Evolutionary conservation across 805 yeast genomes (phyloP).

Genomic region (Kuraishia cidri): DNA sequence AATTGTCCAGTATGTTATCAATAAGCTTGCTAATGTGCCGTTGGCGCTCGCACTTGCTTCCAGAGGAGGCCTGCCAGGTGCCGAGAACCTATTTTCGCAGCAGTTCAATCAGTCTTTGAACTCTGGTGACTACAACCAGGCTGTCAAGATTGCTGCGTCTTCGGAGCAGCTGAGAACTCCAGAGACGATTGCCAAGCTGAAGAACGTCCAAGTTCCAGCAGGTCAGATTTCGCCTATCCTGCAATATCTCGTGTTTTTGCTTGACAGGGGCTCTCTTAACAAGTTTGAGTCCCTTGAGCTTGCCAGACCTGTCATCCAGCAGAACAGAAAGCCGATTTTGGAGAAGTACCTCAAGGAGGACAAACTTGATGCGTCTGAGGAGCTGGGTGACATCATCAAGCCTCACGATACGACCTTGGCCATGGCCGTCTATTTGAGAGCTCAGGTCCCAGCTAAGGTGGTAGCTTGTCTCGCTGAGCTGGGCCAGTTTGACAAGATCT

Average conservation of each 20-base stretch:
- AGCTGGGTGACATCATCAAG: slow-evolving; percentile 92
- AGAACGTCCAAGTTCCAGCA: slow-evolving; percentile 83
- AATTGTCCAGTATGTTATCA: slow-evolving; percentile 82
- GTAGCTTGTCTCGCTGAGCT: slow-evolving; percentile 88
- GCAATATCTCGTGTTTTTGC: slow-evolving; percentile 82
- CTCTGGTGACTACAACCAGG: slow-evolving; percentile 82
- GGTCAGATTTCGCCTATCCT: slow-evolving; percentile 93
- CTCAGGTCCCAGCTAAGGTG: slow-evolving; percentile 80
- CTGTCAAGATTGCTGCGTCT: slow-evolving; percentile 96
- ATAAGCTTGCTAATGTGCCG: slow-evolving; percentile 76
- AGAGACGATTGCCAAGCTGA: slow-evolving; percentile 87
- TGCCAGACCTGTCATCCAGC: slow-evolving; percentile 92
- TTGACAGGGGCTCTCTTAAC: slow-evolving; percentile 90
- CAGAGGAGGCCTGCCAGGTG: slow-evolving; percentile 96
- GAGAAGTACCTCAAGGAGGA: slow-evolving; percentile 97
- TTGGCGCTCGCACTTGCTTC: slow-evolving; percentile 85
- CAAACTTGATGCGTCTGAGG: slow-evolving; percentile 92
- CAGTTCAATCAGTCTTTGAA: slow-evolving; percentile 82
- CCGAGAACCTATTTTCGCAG: slow-evolving; percentile 83
- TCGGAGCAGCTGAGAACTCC: slow-evolving; percentile 90
- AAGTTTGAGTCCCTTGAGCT: slow-evolving; percentile 90
- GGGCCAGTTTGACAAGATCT: slow-evolving; percentile 92
- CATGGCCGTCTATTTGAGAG: slow-evolving; percentile 80
- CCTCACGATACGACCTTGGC: slow-evolving; percentile 82
- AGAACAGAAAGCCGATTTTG: slow-evolving; percentile 84